These are phyloP conservation scores for Fraxinus greggii DNA, from an alignment of 305 asterid genomes.

Conservation along the genomic window DNA sequence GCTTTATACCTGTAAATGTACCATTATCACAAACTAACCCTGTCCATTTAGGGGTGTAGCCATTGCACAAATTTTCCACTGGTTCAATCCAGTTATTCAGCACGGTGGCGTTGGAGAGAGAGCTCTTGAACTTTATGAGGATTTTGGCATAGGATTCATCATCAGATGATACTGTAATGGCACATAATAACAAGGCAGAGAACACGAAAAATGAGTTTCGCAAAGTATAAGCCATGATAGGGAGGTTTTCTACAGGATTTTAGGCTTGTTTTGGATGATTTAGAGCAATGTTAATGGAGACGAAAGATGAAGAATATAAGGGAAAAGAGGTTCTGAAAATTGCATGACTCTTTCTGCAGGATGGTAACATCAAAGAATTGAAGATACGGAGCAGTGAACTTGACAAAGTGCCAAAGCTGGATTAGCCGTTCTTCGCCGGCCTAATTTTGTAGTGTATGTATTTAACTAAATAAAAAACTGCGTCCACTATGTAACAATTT, in stretches of 20 bases:
- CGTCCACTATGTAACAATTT: neutral
- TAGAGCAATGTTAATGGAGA: neutral
- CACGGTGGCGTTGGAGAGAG: conserved; percentile 24
- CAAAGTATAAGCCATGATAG: neutral
- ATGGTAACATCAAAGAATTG: conserved; percentile 24
- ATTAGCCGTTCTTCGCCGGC: conserved; percentile 59
- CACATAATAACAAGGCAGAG: neutral
- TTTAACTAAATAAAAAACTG: neutral
- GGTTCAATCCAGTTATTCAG: conserved; percentile 29
- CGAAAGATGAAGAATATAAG: neutral
- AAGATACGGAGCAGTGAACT: conserved; percentile 28
- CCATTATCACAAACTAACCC: conserved; percentile 34
- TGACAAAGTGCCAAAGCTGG: conserved; percentile 29
- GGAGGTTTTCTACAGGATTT: neutral
- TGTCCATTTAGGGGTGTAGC: conserved; percentile 24
- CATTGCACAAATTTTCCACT: conserved; percentile 15
- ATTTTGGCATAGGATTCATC: neutral
- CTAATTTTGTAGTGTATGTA: neutral
- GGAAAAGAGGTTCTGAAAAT: neutral
- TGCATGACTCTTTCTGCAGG: conserved; percentile 29
- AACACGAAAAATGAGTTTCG: neutral
- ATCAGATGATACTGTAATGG: neutral
- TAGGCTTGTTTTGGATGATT: neutral
- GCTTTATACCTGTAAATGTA: conserved; percentile 23
- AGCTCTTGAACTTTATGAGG: conserved; percentile 28